Evolutionary conservation across 352 stramenopile genomes (phyloP).

Genomic region (Thalassiosira delicatula): DNA sequence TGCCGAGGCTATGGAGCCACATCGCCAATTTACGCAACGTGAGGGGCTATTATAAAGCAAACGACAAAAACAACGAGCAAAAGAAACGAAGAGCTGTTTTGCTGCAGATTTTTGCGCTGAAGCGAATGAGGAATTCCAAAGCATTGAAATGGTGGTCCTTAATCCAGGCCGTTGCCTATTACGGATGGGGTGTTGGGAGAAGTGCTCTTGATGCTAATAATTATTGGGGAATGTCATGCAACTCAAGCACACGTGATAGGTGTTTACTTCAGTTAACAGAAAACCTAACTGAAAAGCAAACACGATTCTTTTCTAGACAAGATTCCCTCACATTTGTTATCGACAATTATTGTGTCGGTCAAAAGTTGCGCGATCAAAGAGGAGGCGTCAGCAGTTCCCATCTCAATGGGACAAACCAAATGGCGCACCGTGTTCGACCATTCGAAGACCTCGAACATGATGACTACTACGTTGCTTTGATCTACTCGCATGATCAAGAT

Average conservation of each 20-base stretch:
- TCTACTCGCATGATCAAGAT: conserved; percentile 4
- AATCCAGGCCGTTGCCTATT: conserved; percentile 6
- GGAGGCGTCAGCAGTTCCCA: not conserved
- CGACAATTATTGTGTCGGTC: not conserved
- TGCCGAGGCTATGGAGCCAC: not conserved
- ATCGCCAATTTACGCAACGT: conserved; percentile 7
- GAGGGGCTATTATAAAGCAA: not conserved
- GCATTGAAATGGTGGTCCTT: not conserved
- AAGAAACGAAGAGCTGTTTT: not conserved
- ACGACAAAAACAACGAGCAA: not conserved
- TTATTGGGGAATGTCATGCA: not conserved
- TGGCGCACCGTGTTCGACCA: not conserved
- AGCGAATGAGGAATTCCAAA: not conserved
- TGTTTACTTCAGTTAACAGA: not conserved
- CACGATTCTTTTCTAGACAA: not conserved
- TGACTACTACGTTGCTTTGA: conserved; percentile 3
- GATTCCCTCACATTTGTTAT: not conserved
- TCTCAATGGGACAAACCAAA: not conserved
- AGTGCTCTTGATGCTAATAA: conserved; percentile 4
- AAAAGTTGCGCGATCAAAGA: not conserved
- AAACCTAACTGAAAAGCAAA: not conserved
- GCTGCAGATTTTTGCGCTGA: conserved; percentile 2
- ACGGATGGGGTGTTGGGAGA: conserved; percentile 8
- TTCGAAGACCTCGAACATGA: not conserved
- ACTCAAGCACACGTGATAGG: not conserved